These are phyloP conservation scores for Tagetes patula DNA, from an alignment of 129 eudicot genomes.

Conservation along the genomic window DNA sequence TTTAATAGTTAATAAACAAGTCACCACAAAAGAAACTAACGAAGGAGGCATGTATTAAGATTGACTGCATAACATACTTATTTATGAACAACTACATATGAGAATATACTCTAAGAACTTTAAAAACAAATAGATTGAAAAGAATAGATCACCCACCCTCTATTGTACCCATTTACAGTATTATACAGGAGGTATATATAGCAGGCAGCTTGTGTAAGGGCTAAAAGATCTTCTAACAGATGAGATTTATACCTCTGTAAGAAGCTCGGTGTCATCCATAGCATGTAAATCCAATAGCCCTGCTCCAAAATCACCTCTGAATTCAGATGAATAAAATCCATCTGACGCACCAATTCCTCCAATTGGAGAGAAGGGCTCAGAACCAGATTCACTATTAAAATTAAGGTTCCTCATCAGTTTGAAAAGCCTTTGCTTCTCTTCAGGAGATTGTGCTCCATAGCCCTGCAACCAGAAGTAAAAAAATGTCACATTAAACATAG, in stretches of 20 bases:
- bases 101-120: neutral
- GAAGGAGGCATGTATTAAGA: neutral
- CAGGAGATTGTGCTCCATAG: conserved; percentile 97
- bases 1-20: conserved; percentile 21
- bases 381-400: conserved; percentile 81
- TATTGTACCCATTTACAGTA: conserved; percentile 12
- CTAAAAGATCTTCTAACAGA: conserved; percentile 2
- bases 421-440: conserved; percentile 92
- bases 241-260: conserved; percentile 66
- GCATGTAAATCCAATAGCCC: conserved; percentile 97
- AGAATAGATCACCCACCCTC: conserved; percentile 1
- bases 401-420: conserved; percentile 92
- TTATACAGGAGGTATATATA: neutral
- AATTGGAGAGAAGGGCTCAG: conserved; percentile 82
- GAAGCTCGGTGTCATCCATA: conserved; percentile 98
- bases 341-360: conserved; percentile 62
- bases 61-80: neutral
- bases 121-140: neutral
- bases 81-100: conserved; percentile 13
- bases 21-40: conserved; percentile 7
- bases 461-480: conserved; percentile 54
- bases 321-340: conserved; percentile 70
- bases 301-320: conserved; percentile 98
- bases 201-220: neutral
- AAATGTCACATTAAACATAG: conserved; percentile 26